Evolutionary conservation across 176 grass and related monocot genomes (phyloP), one percentile per base, ranked within the genome.

Genomic region (Ananas comosus): DNA sequence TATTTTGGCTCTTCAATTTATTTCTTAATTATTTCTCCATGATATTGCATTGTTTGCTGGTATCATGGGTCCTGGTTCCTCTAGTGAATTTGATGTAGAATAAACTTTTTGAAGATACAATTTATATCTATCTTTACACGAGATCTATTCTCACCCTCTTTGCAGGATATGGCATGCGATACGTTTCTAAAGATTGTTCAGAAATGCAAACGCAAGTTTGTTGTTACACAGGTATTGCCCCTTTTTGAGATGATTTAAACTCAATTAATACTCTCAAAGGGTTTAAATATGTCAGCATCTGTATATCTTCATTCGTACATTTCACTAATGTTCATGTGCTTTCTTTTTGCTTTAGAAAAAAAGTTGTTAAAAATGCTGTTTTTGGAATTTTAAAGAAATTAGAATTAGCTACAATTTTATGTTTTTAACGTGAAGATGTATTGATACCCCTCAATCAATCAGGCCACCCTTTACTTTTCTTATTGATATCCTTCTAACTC

Each of bases 121-220:
- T 61, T 61, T 6, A 61, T 61, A 61, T 21, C 0, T 13, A n/a
- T 61, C 56, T 61, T 61, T 61, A 61, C n/a, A 18, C 5, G 10
- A 61, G 2, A 11, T 61, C 3, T 61, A 18, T 10, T 22, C 21
- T 12, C 16, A 13, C 16, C 13, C 21, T 79, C 11, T 64, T 83
- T 88, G 59, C 85, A 99, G 95, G 95, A 99, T 76, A 99, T 99
- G 95, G 95, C 95, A 51, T 99, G 95, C 18, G 95, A 99, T 48
- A 99, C 95, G 27, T 99, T 99, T 73, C 80, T 99, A 18, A 99
- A 99, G 80, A 99, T 99, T 71, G 95, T 94, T 47, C 95, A 99
- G 67, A 99, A 99, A 81, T 99, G 95, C 74, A 99, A 99, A 66
- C 90, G 95, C 63, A 99, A 99, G 50, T 99, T 99, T 86, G 95